Base-by-base conservation (phyloP, 768 basidiomycete genomes). In the Cyclocybe cylindracea region DNA sequence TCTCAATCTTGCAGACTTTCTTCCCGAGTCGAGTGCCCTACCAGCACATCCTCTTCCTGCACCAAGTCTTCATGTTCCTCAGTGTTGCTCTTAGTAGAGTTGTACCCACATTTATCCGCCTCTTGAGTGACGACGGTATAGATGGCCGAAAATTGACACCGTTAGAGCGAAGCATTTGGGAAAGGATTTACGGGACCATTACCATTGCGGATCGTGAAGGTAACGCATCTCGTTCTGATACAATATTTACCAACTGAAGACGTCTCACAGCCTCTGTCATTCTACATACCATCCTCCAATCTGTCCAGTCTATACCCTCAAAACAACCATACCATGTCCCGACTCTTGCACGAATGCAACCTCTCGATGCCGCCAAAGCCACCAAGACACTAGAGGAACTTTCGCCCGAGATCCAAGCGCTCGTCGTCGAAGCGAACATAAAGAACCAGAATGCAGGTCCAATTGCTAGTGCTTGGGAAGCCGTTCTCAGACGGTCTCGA, bases 11-110 rank as follows among this genome's bases (percentile, higher is more conserved):
- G 18, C 56, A 67, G 51, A 65, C 56, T 24, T 34, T 84, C 31
- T 86, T 89, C 69, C 90, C 89, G 0, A 70, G 73, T 5, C 80
- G 89, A 10, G 80, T 88, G 1, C 77, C 82, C 1, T 87, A 85
- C 64, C 91, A 94, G 62, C 88, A 94, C 67, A 78, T 91, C 53
- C 70, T 80, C 35, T 81, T 92, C 66, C 73, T 94, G 36, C 91
- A 90, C 60, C 85, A 91, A 55, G 62, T 89, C 24, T 92, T 90
- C 67, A 69, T 91, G 60, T 85, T 89, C 64, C 61, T 86, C 50
- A 88, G 83, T 31, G 78, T 91, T 36, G 90, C 89, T 0, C 76
- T 92, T 8, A 82, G 79, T 11, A 76, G 86, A 14, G 83, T 94
- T 5, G 80, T 80, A 0, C 91, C 91, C 0, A 80, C 82, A 31